These are phyloP conservation scores for Dendrothele bispora DNA, from an alignment of 768 basidiomycete genomes.

Conservation along the genomic window DNA sequence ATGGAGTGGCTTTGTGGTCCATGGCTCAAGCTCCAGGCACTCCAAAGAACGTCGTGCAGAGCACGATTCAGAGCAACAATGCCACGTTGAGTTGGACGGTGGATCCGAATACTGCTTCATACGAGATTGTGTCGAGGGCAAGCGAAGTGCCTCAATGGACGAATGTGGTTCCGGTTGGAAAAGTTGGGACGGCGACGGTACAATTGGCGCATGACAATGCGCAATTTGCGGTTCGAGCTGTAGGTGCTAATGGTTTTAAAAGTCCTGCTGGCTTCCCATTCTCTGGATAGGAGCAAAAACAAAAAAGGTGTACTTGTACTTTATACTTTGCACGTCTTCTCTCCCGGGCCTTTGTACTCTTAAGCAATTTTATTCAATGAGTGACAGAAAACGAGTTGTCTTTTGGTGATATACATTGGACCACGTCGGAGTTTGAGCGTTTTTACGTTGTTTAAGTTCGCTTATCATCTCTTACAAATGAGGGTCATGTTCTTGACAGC, in stretches of 20 bases:
- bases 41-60: conserved; percentile 46
- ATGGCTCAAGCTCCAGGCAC: conserved; percentile 56
- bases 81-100: conserved; percentile 49
- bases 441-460: too few relatives aligned
- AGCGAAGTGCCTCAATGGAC: conserved; percentile 49
- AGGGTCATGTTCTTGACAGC: too few relatives aligned
- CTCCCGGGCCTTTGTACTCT: too few relatives aligned
- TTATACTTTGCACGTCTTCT: too few relatives aligned
- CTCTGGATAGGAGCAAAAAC: too few relatives aligned
- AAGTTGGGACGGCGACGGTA: conserved; percentile 39
- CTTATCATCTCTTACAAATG: too few relatives aligned
- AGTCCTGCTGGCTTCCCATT: conserved; percentile 48
- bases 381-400: too few relatives aligned
- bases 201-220: conserved; percentile 52
- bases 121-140: conserved; percentile 53
- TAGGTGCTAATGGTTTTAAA: conserved; percentile 50
- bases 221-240: conserved; percentile 43
- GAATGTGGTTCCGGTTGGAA: conserved; percentile 47
- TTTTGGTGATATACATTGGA: too few relatives aligned
- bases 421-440: too few relatives aligned
- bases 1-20: conserved; percentile 53
- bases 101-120: conserved; percentile 43
- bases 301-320: too few relatives aligned
- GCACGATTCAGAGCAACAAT: conserved; percentile 52
- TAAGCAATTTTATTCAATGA: too few relatives aligned